Evolutionary conservation across 768 basidiomycete species (phyloP).

Genomic region (Phlegmacium glaucopus): DNA sequence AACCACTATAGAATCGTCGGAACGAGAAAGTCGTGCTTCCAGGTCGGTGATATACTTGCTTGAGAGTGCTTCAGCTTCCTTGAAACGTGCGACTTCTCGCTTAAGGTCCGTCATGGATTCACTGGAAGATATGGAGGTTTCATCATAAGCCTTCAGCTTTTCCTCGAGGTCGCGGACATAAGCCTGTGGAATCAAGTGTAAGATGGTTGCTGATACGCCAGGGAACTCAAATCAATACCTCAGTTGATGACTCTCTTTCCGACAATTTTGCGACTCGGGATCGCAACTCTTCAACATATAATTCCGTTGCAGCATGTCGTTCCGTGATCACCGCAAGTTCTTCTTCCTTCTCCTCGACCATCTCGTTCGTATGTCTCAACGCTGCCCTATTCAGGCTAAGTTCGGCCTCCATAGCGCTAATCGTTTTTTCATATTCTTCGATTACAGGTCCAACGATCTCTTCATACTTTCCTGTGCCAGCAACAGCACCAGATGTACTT

Average conservation of each 20-base stretch:
- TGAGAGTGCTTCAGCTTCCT: conserved; percentile 71
- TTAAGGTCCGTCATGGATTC: conserved; percentile 81
- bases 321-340: conserved; percentile 65
- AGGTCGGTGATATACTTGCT: conserved; percentile 82
- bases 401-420: conserved; percentile 91
- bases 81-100: conserved; percentile 76
- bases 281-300: conserved; percentile 86
- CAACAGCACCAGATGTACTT: conserved; percentile 55
- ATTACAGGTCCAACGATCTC: conserved; percentile 97
- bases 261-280: conserved; percentile 74
- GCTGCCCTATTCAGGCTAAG: conserved; percentile 84
- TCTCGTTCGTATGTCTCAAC: conserved; percentile 85
- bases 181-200: conserved; percentile 46
- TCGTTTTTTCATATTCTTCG: conserved; percentile 98
- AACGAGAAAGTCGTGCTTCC: conserved; percentile 73
- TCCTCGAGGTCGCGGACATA: conserved; percentile 94
- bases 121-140: conserved; percentile 69
- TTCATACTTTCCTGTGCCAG: conserved; percentile 77
- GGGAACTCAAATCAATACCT: conserved; percentile 46
- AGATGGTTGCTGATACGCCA: not conserved
- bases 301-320: conserved; percentile 73
- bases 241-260: conserved; percentile 88
- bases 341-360: conserved; percentile 89
- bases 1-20: conserved; percentile 71
- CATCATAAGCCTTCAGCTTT: conserved; percentile 83